These are phyloP conservation scores for Amoeboaphelidium protococcarum DNA, from an alignment of 371 early-diverging fungal species.

Conservation along the genomic window DNA sequence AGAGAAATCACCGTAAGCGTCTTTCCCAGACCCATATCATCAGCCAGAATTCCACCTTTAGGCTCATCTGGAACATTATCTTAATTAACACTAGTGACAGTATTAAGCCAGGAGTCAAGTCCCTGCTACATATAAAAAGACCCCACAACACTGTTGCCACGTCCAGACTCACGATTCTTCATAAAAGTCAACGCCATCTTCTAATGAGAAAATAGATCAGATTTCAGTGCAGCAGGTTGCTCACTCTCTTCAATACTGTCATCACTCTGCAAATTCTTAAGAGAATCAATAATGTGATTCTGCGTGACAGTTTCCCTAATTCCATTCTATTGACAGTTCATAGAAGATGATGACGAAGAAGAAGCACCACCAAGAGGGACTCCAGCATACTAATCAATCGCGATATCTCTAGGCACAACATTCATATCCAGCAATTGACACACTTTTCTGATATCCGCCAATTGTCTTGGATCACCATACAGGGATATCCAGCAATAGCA, in stretches of 20 bases:
- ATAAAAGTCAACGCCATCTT: neutral
- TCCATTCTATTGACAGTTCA: too few relatives aligned
- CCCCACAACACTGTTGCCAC: neutral
- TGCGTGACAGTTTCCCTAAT: neutral
- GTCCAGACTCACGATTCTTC: neutral
- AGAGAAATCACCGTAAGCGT: slow-evolving; percentile 57
- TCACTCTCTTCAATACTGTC: neutral
- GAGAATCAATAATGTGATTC: neutral
- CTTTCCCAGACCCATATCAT: slow-evolving; percentile 80
- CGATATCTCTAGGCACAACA: too few relatives aligned
- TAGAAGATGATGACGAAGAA: too few relatives aligned
- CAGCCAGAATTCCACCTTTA: slow-evolving; percentile 58
- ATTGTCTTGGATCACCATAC: too few relatives aligned
- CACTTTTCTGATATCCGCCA: too few relatives aligned
- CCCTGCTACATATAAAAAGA: neutral
- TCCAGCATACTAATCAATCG: too few relatives aligned
- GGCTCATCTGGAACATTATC: neutral
- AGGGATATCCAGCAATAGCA: too few relatives aligned
- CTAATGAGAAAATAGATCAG: neutral
- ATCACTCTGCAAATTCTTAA: neutral
- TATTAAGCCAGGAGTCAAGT: neutral
- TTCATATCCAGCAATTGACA: too few relatives aligned
- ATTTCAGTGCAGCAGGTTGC: neutral
- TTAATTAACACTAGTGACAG: neutral
- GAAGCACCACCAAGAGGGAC: too few relatives aligned